Evolutionary conservation across 345 rosid genomes (phyloP).

Genomic region (Lumnitzera racemosa): DNA sequence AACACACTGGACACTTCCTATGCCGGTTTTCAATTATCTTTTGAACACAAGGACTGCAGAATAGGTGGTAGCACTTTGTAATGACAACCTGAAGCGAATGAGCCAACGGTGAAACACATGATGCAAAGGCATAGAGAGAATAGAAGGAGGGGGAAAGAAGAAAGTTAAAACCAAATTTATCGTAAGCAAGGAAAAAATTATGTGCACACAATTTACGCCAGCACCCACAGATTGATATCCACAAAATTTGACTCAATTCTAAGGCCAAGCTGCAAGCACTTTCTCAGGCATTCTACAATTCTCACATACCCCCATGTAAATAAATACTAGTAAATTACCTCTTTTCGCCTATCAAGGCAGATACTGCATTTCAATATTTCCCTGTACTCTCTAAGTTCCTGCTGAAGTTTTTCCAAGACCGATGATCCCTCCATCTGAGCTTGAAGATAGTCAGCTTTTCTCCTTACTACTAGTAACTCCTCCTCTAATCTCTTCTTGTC

Average conservation of each 20-base stretch:
- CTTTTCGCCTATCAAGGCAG: slow-evolving; percentile 81
- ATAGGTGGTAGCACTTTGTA: slow-evolving; percentile 91
- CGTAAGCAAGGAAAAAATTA: not conserved
- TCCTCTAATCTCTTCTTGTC: slow-evolving; percentile 72
- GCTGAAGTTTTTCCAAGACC: slow-evolving; percentile 56
- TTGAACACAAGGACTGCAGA: slow-evolving; percentile 84
- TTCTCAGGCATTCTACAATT: not conserved
- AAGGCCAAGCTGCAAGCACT: not conserved
- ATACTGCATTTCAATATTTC: slow-evolving; percentile 88
- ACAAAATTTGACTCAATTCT: too few relatives aligned
- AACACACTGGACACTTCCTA: slow-evolving; percentile 81
- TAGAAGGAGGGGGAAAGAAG: not conserved
- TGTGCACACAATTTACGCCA: not conserved
- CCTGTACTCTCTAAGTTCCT: slow-evolving; percentile 79
- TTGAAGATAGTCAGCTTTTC: slow-evolving; percentile 53
- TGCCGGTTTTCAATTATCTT: slow-evolving; percentile 65
- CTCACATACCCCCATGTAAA: not conserved
- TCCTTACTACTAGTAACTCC: slow-evolving; percentile 56
- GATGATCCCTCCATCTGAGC: slow-evolving; percentile 64
- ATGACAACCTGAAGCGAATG: slow-evolving; percentile 64
- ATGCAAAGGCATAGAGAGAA: not conserved
- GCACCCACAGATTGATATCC: too few relatives aligned
- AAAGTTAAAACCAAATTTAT: not conserved
- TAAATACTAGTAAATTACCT: slow-evolving; percentile 38
- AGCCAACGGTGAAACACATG: not conserved